These are phyloP conservation scores for Kwoniella heveanensis DNA, from an alignment of 768 basidiomycete genomes.

Conservation along the genomic window DNA sequence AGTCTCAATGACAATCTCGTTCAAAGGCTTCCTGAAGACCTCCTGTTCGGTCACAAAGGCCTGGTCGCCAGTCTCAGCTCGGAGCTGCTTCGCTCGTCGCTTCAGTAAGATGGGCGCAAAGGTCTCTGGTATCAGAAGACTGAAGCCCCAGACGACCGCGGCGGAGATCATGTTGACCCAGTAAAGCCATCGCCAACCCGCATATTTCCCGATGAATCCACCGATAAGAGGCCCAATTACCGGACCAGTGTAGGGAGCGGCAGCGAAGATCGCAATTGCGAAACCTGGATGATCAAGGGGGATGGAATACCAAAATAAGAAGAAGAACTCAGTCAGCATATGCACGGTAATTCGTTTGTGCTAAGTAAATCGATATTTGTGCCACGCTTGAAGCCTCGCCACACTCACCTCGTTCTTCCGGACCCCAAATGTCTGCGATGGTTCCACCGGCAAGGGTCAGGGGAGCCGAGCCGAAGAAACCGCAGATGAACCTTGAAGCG, in stretches of 20 bases:
- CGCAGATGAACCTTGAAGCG: constrained; percentile 51
- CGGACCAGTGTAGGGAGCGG: constrained; percentile 51
- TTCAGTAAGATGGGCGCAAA: constrained; percentile 55
- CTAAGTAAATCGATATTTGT: no score
- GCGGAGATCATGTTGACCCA: constrained; percentile 55
- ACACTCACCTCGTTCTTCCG: constrained; percentile 42
- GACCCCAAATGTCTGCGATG: constrained; percentile 49
- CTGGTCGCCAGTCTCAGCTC: constrained; percentile 47
- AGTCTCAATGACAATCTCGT: constrained; percentile 36
- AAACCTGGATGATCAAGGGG: constrained; percentile 17
- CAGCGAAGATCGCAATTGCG: constrained; percentile 52
- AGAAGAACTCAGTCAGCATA: constrained; percentile 2
- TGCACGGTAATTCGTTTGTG: no score
- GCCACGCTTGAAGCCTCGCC: background rate
- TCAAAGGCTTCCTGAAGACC: constrained; percentile 27
- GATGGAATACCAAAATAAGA: no score
- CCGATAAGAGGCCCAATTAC: constrained; percentile 54
- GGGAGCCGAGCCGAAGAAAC: constrained; percentile 46
- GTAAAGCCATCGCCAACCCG: constrained; percentile 57
- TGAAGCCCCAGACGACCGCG: constrained; percentile 29
- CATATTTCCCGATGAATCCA: constrained; percentile 44
- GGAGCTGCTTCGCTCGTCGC: constrained; percentile 44
- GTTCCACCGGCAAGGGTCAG: constrained; percentile 50
- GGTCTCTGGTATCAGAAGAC: constrained; percentile 52
- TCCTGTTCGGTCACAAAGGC: constrained; percentile 47